A percentile compares a stretch with the other conserved stretches of the same genome.
phyloP scores from a whole-genome alignment of 305 asterid species.

The Fraxinus floribunda region DNA sequence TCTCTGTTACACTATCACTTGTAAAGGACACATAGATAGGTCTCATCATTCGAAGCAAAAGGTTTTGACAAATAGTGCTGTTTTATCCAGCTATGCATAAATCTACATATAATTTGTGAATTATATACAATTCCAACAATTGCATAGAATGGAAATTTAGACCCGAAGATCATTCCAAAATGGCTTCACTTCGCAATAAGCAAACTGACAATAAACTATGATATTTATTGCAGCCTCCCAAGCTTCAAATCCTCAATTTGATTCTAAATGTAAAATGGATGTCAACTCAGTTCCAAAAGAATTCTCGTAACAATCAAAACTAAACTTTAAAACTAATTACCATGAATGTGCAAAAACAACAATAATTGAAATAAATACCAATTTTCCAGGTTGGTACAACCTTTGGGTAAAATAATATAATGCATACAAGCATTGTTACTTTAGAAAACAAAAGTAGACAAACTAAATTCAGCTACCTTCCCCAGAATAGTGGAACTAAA shows the following conservation, averaged over 20 bases:
- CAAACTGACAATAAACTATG: not conserved
- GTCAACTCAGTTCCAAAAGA: not conserved
- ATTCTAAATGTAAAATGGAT: constrained; percentile 9
- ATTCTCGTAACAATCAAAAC: not conserved
- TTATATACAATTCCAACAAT: constrained; percentile 5
- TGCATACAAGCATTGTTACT: not conserved
- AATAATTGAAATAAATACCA: not conserved
- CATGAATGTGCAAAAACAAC: not conserved
- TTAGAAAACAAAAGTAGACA: not conserved
- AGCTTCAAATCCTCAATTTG: not conserved
- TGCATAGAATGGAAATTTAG: constrained; percentile 8
- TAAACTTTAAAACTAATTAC: not conserved
- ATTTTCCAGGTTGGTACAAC: constrained; percentile 9
- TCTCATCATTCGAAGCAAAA: constrained; percentile 6
- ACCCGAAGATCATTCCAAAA: constrained; percentile 6
- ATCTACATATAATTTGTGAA: not conserved
- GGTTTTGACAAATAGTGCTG: not conserved
- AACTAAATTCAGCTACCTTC: constrained; percentile 1
- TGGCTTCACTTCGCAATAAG: constrained; percentile 13
- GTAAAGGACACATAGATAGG: not conserved
- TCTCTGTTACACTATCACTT: not conserved
- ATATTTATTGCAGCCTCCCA: constrained; percentile 15
- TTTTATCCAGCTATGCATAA: constrained; percentile 6
- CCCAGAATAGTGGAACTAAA: not conserved
- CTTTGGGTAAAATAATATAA: not conserved